A percentile compares a stretch with the other conserved stretches of the same genome.
Conservation (phyloP, 164 flowering plant genomes). For the Magnolia sinica region DNA sequence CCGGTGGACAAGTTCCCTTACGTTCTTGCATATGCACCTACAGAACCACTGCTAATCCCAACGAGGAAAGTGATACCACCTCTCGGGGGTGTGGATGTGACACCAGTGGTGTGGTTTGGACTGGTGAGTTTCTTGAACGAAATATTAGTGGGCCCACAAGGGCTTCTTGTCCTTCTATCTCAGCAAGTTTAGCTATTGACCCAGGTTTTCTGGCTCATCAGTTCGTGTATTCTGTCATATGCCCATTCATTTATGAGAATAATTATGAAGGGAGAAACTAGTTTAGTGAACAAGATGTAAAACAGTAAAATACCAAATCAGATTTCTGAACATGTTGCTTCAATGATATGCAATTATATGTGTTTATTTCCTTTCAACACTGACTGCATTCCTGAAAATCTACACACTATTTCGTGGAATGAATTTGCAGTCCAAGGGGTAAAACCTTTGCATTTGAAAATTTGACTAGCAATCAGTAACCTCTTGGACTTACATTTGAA, state of each 20-base stretch:
- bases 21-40: slow-evolving; percentile 87
- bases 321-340: not conserved
- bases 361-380: not conserved
- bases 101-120: slow-evolving; percentile 98
- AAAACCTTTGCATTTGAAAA: too few species aligned
- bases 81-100: slow-evolving; percentile 93
- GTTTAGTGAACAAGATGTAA: not conserved
- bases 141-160: slow-evolving; percentile 86
- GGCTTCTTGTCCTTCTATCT: slow-evolving; percentile 80
- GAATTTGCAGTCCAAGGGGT: too few species aligned
- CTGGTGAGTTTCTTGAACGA: slow-evolving; percentile 79
- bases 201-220: not conserved
- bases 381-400: not conserved
- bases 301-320: not conserved
- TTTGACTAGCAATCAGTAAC: too few species aligned
- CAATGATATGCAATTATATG: not conserved
- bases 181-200: slow-evolving; percentile 43
- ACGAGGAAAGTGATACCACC: slow-evolving; percentile 92
- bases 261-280: not conserved
- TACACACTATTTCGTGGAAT: not conserved
- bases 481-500: too few species aligned
- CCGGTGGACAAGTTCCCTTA: slow-evolving; percentile 92
- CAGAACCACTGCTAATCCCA: slow-evolving; percentile 72
- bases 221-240: not conserved
- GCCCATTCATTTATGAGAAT: not conserved